A percentile compares a stretch with the other conserved stretches of the same genome.
phyloP scores from a whole-genome alignment of 2,329 filamentous ascomycete genomes.

The Trichoderma citrinoviride region DNA sequence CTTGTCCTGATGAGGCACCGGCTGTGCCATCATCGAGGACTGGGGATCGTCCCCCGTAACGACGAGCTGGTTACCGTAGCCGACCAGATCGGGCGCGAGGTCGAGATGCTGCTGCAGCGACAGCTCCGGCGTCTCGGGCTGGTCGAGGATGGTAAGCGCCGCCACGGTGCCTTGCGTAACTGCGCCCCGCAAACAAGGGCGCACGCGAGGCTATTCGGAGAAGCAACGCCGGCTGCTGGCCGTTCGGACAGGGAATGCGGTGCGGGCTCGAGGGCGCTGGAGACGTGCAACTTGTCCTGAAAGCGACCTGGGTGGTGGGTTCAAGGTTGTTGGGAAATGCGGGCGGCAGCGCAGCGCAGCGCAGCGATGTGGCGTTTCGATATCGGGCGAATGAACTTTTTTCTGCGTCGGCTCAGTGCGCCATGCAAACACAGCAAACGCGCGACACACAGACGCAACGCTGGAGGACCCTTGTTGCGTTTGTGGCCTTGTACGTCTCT shows the following conservation, averaged over 20 bases:
- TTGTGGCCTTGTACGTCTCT: not conserved
- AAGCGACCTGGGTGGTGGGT: not conserved
- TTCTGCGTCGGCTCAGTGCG: constrained; percentile 31
- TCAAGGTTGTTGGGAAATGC: constrained; percentile 21
- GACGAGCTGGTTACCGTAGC: constrained; percentile 49
- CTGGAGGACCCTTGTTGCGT: not conserved
- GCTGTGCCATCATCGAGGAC: constrained; percentile 69
- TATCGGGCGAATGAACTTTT: constrained; percentile 6
- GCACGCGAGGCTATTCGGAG: constrained; percentile 22
- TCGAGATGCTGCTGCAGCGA: constrained; percentile 61
- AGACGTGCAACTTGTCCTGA: not conserved
- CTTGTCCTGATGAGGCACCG: constrained; percentile 67
- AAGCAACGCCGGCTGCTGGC: not conserved
- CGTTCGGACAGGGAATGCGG: constrained; percentile 19
- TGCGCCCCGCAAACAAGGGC: constrained; percentile 28
- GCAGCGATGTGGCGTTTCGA: constrained; percentile 19
- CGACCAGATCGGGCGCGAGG: constrained; percentile 51
- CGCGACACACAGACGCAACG: constrained; percentile 15
- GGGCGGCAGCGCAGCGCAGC: constrained; percentile 5
- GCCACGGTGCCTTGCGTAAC: constrained; percentile 47
- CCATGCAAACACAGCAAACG: constrained; percentile 31
- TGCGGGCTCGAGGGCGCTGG: not conserved
- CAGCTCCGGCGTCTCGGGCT: constrained; percentile 52
- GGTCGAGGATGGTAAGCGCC: constrained; percentile 55
- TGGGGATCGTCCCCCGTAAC: constrained; percentile 54